These are phyloP conservation scores for Venturiaceae sp. DNA, from an alignment of 2,329 filamentous ascomycete genomes.

Conservation along the genomic window DNA sequence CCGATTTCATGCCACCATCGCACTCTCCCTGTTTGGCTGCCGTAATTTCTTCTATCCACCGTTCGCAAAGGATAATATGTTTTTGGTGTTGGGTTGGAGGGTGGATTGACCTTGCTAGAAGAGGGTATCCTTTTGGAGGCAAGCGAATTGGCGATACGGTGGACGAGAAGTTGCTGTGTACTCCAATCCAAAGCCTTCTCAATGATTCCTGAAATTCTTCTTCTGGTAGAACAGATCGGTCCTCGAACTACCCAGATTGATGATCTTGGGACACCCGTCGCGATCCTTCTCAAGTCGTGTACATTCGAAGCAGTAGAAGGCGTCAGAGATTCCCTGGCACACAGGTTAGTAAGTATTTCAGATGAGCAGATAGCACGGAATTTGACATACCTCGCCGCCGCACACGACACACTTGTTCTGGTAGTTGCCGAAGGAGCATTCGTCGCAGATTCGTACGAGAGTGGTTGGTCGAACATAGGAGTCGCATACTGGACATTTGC, in stretches of 20 bases:
- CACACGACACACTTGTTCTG: constrained; percentile 99
- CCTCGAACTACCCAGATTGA: constrained; percentile 89
- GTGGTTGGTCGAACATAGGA: constrained; percentile 97
- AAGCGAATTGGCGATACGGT: neutral
- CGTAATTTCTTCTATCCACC: neutral
- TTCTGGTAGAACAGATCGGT: constrained; percentile 82
- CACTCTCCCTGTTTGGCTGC: no score
- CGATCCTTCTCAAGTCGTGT: constrained; percentile 93
- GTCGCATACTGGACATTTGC: constrained; percentile 98
- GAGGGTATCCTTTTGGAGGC: neutral
- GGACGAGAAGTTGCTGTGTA: neutral
- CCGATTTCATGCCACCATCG: no score
- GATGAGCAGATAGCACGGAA: no score
- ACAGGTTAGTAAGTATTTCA: neutral
- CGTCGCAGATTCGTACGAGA: constrained; percentile 95
- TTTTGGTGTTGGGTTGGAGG: neutral
- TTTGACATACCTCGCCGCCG: constrained; percentile 58
- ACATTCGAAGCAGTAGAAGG: constrained; percentile 99
- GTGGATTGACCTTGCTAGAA: neutral
- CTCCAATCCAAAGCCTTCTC: neutral
- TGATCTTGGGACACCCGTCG: constrained; percentile 98
- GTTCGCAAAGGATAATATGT: neutral
- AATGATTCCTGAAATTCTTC: constrained; percentile 58
- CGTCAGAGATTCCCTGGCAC: constrained; percentile 76
- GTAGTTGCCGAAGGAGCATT: constrained; percentile 99